Conservation (phyloP, 2,329 filamentous ascomycete species). For the Coniosporium tulheliwenetii region DNA sequence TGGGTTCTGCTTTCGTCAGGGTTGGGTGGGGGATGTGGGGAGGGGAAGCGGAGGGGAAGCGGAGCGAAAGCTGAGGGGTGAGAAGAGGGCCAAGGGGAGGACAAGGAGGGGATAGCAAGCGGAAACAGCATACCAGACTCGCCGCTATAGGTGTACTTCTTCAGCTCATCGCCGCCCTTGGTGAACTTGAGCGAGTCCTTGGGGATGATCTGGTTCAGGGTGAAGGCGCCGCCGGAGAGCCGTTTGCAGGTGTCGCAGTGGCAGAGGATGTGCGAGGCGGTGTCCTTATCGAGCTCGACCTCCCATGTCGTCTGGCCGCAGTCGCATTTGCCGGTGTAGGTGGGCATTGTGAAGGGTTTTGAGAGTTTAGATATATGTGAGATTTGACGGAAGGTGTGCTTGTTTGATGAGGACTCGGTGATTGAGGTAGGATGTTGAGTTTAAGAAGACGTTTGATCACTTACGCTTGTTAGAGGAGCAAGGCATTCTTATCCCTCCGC, state of each 20-base stretch:
- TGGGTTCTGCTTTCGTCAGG: background rate
- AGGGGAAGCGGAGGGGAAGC: background rate
- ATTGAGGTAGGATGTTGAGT: no score
- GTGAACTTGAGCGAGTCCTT: constrained; percentile 34
- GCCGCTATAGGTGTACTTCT: constrained; percentile 39
- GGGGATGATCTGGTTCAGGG: constrained; percentile 39
- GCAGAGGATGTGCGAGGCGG: constrained; percentile 29
- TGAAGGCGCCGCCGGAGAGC: constrained; percentile 34
- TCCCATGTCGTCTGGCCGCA: constrained; percentile 39
- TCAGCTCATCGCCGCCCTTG: constrained; percentile 29
- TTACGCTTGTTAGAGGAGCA: no score
- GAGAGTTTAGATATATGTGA: no score
- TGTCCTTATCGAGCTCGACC: constrained; percentile 31
- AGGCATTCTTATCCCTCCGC: no score
- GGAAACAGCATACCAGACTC: constrained; percentile 28
- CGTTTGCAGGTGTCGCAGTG: constrained; percentile 43
- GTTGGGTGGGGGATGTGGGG: no score
- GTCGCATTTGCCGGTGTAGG: constrained; percentile 36
- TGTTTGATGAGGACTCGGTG: no score
- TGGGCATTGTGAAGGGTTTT: constrained; percentile 20
- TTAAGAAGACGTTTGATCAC: no score
- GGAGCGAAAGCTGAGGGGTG: background rate
- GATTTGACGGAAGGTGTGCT: no score
- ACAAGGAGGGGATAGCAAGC: background rate
- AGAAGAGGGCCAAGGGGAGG: background rate